These are phyloP conservation scores for Setaria viridis DNA, from an alignment of 202 grass and related monocot genomes.

Conservation along the genomic window DNA sequence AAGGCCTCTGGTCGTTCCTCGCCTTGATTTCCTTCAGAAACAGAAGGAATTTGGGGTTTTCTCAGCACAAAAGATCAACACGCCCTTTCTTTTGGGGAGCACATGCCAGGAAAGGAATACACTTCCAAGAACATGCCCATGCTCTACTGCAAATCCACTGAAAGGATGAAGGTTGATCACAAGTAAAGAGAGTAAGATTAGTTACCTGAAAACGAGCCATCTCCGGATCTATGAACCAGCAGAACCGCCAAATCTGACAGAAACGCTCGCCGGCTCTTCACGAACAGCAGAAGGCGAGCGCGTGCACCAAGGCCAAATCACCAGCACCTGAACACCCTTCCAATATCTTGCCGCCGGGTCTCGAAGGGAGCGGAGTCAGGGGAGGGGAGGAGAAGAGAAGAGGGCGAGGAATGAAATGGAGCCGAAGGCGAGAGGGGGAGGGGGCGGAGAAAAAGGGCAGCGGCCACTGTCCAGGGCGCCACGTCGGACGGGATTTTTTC, in stretches of 20 bases:
- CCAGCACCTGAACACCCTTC: neutral
- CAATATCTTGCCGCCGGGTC: neutral
- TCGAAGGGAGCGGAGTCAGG: neutral
- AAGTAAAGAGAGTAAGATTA: neutral
- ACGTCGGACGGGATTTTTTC: conserved; percentile 58
- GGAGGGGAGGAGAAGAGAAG: neutral
- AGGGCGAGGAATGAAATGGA: conserved; percentile 34
- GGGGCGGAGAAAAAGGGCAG: conserved; percentile 49
- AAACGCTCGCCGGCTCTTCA: neutral
- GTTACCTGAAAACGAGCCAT: conserved; percentile 55
- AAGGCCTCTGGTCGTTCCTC: neutral
- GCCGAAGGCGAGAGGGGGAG: neutral
- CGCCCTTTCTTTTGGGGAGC: neutral
- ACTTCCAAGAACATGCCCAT: neutral
- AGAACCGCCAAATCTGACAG: neutral
- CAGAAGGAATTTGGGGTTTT: neutral
- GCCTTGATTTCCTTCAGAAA: conserved; percentile 41
- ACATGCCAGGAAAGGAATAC: neutral
- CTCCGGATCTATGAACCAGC: neutral
- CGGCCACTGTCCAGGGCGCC: conserved; percentile 7
- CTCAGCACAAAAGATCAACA: neutral
- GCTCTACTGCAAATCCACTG: neutral
- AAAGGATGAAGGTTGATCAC: neutral
- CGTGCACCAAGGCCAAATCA: neutral
- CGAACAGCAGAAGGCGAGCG: neutral